Percentiles rank a stretch among this genome's conserved stretches.
phyloP scores from a whole-genome alignment of 768 basidiomycete genomes.

The Suillus placidus region DNA sequence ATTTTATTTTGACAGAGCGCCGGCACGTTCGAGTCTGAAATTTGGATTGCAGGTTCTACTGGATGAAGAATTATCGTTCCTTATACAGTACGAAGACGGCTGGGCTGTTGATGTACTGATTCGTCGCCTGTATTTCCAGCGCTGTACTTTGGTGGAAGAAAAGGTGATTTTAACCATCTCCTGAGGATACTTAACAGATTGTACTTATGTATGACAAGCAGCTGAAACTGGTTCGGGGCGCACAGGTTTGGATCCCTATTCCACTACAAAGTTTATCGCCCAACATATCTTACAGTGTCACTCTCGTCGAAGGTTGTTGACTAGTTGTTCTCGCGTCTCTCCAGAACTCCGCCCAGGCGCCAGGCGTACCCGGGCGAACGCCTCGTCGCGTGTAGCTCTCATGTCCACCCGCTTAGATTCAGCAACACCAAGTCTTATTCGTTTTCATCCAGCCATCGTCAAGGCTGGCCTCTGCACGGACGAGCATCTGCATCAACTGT shows the following conservation, averaged over 20 bases:
- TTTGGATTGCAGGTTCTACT: not conserved
- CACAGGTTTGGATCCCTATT: not conserved
- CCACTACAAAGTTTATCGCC: not conserved
- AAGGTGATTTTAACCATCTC: not conserved
- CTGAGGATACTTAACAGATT: not conserved
- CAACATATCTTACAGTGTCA: not conserved
- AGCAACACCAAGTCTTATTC: conserved; percentile 5
- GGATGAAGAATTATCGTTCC: not conserved
- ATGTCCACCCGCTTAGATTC: not conserved
- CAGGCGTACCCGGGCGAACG: not conserved
- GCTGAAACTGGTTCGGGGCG: not conserved
- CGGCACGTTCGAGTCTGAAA: not conserved
- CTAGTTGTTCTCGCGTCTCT: not conserved
- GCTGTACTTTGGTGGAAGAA: not conserved
- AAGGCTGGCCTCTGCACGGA: not conserved
- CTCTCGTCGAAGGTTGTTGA: not conserved
- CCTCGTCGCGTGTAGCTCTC: not conserved
- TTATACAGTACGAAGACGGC: not conserved
- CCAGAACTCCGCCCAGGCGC: no score
- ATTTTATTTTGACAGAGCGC: not conserved
- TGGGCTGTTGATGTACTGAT: not conserved
- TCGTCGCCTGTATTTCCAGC: not conserved
- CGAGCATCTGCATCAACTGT: not conserved
- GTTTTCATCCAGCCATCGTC: not conserved
- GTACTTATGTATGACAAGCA: not conserved